Evolutionary conservation across 768 basidiomycete genomes (phyloP).

Genomic region (Daedaleopsis nitida): DNA sequence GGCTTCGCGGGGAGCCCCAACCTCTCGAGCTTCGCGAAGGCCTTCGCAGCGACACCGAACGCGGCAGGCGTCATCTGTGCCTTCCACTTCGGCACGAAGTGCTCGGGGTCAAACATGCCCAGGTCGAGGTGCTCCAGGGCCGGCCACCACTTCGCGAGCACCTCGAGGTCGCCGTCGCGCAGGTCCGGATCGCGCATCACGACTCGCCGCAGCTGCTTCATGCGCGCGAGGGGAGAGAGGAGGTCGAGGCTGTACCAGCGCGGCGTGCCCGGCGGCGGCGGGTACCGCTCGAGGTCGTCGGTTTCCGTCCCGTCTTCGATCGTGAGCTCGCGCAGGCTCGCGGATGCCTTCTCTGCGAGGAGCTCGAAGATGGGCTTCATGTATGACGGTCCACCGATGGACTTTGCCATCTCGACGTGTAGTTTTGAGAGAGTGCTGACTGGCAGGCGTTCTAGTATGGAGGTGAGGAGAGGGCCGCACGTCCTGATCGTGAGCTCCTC

Average conservation of each 20-base stretch:
- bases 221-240: slow-evolving; percentile 27
- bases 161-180: slow-evolving; percentile 27
- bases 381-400: slow-evolving; percentile 8
- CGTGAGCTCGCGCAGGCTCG: slow-evolving; percentile 23
- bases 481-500: slow-evolving; percentile 7
- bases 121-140: slow-evolving; percentile 28
- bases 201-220: slow-evolving; percentile 28
- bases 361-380: slow-evolving; percentile 22
- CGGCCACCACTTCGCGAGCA: slow-evolving; percentile 33
- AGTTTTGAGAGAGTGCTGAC: slow-evolving; percentile 17
- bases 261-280: not conserved
- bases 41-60: slow-evolving; percentile 24
- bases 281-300: slow-evolving; percentile 3
- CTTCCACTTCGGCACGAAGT: slow-evolving; percentile 21
- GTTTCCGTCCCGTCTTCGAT: slow-evolving; percentile 23
- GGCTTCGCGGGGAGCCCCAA: slow-evolving; percentile 10
- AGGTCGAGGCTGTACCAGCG: slow-evolving; percentile 24
- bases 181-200: slow-evolving; percentile 28
- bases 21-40: slow-evolving; percentile 24
- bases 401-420: slow-evolving; percentile 19
- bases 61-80: slow-evolving; percentile 22
- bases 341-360: slow-evolving; percentile 20
- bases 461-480: slow-evolving; percentile 11
- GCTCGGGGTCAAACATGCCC: slow-evolving; percentile 23
- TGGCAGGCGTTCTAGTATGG: slow-evolving; percentile 20